Evolutionary conservation across 352 stramenopile genomes (phyloP).

Genomic region (Pythium apleroticum): DNA sequence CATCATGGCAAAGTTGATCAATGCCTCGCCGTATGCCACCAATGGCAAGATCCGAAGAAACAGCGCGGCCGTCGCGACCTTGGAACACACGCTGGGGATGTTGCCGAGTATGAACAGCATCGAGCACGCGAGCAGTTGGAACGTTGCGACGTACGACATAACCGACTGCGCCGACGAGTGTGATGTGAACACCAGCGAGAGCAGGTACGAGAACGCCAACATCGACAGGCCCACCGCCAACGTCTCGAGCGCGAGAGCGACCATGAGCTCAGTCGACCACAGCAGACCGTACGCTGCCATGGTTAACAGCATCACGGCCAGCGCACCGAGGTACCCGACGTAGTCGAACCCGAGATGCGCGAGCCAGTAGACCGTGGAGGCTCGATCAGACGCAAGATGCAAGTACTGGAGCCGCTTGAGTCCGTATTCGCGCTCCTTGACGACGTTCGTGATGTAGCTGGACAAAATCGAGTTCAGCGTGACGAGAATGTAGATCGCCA

Average conservation of each 20-base stretch:
- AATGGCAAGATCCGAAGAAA: conserved; percentile 64
- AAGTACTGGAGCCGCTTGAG: conserved; percentile 76
- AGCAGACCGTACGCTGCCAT: conserved; percentile 12
- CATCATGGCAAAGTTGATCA: conserved; percentile 54
- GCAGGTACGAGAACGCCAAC: conserved; percentile 65
- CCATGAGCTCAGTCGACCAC: conserved; percentile 37
- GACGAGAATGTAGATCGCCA: conserved; percentile 83
- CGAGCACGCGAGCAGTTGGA: conserved; percentile 61
- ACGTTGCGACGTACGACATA: conserved; percentile 68
- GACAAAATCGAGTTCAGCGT: conserved; percentile 61
- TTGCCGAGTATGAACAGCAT: conserved; percentile 52
- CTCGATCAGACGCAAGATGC: conserved; percentile 49
- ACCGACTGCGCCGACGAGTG: conserved; percentile 79
- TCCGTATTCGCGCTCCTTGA: conserved; percentile 69
- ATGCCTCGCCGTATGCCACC: conserved; percentile 47
- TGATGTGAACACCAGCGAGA: conserved; percentile 67
- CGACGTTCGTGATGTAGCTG: conserved; percentile 62
- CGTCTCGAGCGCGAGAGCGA: conserved; percentile 25
- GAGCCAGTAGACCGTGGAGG: conserved; percentile 66
- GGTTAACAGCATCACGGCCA: conserved; percentile 33
- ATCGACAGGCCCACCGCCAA: conserved; percentile 57
- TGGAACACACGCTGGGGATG: conserved; percentile 47
- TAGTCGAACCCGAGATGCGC: conserved; percentile 73
- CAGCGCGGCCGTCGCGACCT: conserved; percentile 39
- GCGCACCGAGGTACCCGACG: conserved; percentile 38